These are phyloP conservation scores for Mimosa pudica DNA, from an alignment of 306 rosid genomes.

Conservation along the genomic window DNA sequence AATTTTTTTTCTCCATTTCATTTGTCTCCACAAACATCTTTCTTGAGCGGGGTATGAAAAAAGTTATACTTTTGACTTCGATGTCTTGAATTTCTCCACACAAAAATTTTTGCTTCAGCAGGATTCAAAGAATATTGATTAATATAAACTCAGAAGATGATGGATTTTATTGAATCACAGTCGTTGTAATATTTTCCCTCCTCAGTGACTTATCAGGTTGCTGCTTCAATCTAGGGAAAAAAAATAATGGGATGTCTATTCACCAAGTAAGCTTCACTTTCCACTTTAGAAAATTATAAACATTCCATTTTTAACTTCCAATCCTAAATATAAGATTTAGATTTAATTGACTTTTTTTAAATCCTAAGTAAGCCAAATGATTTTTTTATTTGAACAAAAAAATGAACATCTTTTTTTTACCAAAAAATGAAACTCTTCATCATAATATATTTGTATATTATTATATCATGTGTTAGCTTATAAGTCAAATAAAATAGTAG, in stretches of 20 bases:
- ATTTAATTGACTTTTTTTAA: no score
- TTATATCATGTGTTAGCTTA: no score
- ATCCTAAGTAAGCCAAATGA: no score
- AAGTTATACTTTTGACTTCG: no score
- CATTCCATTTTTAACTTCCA: neutral
- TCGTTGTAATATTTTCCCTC: neutral
- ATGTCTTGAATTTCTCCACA: neutral
- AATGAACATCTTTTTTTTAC: no score
- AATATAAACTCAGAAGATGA: neutral
- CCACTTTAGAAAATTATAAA: neutral
- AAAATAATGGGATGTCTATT: neutral
- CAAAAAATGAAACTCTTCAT: no score
- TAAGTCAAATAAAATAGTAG: no score
- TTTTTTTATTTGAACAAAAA: no score
- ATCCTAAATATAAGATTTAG: no score
- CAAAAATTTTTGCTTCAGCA: neutral
- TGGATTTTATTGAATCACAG: neutral
- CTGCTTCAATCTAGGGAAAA: neutral
- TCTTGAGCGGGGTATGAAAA: no score
- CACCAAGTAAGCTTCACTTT: neutral
- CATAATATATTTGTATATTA: no score
- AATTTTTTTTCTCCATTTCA: neutral
- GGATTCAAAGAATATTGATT: neutral
- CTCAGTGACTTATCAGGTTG: neutral
- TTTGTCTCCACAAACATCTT: neutral